Conservation (phyloP, 495 filamentous ascomycete species). For the Recurvomyces mirabilis region DNA sequence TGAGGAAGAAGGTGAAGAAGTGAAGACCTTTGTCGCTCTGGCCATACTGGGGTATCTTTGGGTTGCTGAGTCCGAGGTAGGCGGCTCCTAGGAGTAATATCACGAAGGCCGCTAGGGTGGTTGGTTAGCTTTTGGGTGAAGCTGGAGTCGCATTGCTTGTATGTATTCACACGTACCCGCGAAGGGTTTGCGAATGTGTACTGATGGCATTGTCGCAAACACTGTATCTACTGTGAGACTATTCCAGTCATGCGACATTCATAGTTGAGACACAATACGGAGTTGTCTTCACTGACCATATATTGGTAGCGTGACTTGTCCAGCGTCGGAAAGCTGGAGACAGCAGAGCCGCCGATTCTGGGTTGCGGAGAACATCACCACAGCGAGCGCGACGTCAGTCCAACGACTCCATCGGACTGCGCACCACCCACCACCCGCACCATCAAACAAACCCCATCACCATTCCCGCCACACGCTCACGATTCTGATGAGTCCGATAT, state of each 20-base stretch:
- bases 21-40: conserved; percentile 85
- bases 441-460: conserved; percentile 24
- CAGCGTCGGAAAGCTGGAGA: not conserved
- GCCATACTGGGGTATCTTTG: conserved; percentile 27
- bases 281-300: not conserved
- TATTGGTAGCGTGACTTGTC: not conserved
- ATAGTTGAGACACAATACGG: no score
- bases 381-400: no score
- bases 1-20: conserved; percentile 74
- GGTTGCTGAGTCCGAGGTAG: conserved; percentile 63
- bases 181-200: conserved; percentile 25
- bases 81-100: conserved; percentile 62
- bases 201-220: conserved; percentile 12
- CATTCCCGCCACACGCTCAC: conserved; percentile 8
- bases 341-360: no score
- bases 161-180: conserved; percentile 19
- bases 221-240: not conserved
- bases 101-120: conserved; percentile 55
- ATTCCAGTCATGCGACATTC: not conserved
- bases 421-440: no score
- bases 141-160: not conserved
- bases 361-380: no score
- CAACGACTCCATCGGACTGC: no score
- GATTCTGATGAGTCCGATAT: conserved; percentile 19
- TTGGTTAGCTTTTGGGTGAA: not conserved